Conservation (phyloP, 73 alveolate genomes). For the Paramecium caudatum region DNA sequence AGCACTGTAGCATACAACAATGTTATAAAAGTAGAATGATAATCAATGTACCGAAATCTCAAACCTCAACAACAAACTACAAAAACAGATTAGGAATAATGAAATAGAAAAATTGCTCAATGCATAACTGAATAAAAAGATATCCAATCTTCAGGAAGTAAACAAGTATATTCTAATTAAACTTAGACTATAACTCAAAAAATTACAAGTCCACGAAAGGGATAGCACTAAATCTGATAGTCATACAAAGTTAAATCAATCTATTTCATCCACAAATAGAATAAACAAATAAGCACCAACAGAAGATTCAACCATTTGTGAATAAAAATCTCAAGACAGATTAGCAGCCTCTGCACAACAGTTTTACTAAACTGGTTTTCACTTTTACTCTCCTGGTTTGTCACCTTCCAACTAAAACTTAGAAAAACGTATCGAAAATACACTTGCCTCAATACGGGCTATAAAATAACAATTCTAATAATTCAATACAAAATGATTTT, state of each 20-base stretch:
- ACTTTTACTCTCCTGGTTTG: conserved; percentile 7
- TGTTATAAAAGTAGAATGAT: background rate
- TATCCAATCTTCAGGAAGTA: background rate
- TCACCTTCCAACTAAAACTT: background rate
- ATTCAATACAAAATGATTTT: conserved; percentile 12
- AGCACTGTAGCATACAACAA: background rate
- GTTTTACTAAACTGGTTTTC: background rate
- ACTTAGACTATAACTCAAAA: background rate
- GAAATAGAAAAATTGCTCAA: conserved; percentile 46
- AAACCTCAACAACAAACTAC: background rate
- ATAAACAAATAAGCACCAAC: background rate
- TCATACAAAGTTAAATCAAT: conserved; percentile 2
- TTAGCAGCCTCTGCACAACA: background rate
- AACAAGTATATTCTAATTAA: conserved; percentile 27
- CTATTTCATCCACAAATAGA: background rate
- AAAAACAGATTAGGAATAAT: conserved; percentile 25
- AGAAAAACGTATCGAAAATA: background rate
- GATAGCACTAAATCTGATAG: background rate
- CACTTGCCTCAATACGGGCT: background rate
- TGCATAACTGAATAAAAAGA: conserved; percentile 1
- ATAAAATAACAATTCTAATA: background rate
- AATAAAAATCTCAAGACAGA: conserved; percentile 6
- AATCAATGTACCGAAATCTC: background rate
- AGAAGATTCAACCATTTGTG: background rate
- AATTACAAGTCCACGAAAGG: background rate